phyloP scores from a whole-genome alignment of 2,329 filamentous ascomycete species.

The Coleophoma cylindrospora region DNA sequence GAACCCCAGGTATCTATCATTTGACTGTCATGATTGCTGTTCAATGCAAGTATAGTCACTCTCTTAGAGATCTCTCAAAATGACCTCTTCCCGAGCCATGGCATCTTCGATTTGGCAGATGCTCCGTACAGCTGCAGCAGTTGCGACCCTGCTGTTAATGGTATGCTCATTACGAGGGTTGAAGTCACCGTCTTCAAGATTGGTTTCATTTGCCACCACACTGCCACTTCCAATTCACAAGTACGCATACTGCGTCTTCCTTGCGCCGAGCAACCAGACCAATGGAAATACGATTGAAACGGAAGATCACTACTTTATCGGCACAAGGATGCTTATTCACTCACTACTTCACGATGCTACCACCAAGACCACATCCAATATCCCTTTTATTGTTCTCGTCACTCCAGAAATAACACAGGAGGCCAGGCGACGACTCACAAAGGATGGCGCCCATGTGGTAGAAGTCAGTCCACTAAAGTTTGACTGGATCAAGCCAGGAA shows the following conservation, averaged over 20 bases:
- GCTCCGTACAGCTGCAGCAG: background rate
- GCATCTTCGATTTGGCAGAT: too few species aligned
- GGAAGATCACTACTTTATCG: conserved; percentile 28
- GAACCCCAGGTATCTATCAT: too few species aligned
- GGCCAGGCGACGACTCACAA: conserved; percentile 21
- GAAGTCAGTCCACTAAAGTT: conserved; percentile 21
- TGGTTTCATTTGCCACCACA: background rate
- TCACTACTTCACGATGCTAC: conserved; percentile 27
- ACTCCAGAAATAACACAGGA: conserved; percentile 19
- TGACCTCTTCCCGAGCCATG: too few species aligned
- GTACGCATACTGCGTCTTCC: background rate
- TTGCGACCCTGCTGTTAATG: background rate
- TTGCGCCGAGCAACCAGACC: background rate
- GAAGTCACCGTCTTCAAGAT: background rate
- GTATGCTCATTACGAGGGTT: background rate
- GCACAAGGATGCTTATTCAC: conserved; percentile 29
- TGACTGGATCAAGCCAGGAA: conserved; percentile 24
- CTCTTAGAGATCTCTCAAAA: too few species aligned
- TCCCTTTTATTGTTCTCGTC: conserved; percentile 29
- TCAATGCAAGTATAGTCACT: too few species aligned
- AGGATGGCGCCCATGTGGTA: conserved; percentile 30
- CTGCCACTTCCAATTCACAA: background rate
- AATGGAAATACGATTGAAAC: background rate
- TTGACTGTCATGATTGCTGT: too few species aligned
- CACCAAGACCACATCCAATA: conserved; percentile 22